Conservation (phyloP, 139 green algal species). For the Chlamydomonas eustigma region DNA sequence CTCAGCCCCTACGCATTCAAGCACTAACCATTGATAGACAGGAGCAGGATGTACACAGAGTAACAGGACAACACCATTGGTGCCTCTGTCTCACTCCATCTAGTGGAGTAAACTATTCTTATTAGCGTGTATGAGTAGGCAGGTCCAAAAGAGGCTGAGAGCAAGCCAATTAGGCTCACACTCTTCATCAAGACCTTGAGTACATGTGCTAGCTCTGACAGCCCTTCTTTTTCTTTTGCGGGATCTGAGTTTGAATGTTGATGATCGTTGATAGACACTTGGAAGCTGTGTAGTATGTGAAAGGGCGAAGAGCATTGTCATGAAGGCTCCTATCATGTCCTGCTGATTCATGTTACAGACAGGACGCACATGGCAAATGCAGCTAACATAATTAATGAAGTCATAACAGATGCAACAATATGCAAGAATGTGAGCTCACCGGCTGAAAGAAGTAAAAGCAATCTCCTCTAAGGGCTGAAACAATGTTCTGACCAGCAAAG, state of each 20-base stretch:
- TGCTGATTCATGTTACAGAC: too few relatives aligned
- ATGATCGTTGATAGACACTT: too few relatives aligned
- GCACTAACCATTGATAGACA: conserved; percentile 58
- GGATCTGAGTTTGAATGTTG: too few relatives aligned
- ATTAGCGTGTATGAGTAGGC: conserved; percentile 64
- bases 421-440: conserved; percentile 17
- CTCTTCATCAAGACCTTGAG: conserved; percentile 52
- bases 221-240: too few relatives aligned
- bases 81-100: neutral
- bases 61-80: conserved; percentile 37
- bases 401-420: neutral
- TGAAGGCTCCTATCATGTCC: too few relatives aligned
- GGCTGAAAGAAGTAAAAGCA: conserved; percentile 78
- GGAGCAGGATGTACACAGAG: conserved; percentile 65
- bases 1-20: too few relatives aligned
- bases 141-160: conserved; percentile 74
- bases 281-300: too few relatives aligned
- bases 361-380: too few relatives aligned
- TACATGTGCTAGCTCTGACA: conserved; percentile 33
- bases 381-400: too few relatives aligned
- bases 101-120: conserved; percentile 60
- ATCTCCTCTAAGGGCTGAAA: conserved; percentile 87
- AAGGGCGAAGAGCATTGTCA: too few relatives aligned
- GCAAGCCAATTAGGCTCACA: conserved; percentile 54
- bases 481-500: conserved; percentile 75